phyloP scores from a whole-genome alignment of 169 alveolate genomes.

The Eimeria mitis region DNA sequence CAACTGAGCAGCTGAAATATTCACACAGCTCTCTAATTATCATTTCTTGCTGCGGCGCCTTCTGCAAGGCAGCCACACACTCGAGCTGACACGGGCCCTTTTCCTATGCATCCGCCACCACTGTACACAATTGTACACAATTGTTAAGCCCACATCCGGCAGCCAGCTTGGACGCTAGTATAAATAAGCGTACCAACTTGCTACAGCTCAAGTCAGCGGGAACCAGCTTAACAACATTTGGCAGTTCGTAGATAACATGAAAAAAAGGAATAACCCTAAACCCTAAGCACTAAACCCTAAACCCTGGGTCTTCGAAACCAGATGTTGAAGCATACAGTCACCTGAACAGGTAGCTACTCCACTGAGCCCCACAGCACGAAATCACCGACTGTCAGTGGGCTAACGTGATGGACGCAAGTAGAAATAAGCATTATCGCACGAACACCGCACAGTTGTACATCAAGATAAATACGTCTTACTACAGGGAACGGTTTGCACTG shows the following conservation, averaged over 20 bases:
- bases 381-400: background rate
- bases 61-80: background rate
- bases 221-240: background rate
- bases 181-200: background rate
- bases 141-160: background rate
- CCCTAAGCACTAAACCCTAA: too few species aligned
- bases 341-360: background rate
- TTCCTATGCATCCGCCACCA: background rate
- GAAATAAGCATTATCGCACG: background rate
- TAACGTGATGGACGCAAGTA: background rate
- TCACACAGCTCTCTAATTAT: background rate
- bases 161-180: background rate
- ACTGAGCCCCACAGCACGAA: background rate
- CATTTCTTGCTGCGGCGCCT: background rate
- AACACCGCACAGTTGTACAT: background rate
- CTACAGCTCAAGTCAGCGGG: background rate
- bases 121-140: background rate
- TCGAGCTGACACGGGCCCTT: background rate
- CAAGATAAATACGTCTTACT: background rate
- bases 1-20: background rate
- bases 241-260: background rate
- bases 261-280: background rate
- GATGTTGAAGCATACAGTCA: background rate
- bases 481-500: background rate
- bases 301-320: background rate